These are phyloP conservation scores for Boletus rubescentipes DNA, from an alignment of 768 basidiomycete genomes.

Conservation along the genomic window DNA sequence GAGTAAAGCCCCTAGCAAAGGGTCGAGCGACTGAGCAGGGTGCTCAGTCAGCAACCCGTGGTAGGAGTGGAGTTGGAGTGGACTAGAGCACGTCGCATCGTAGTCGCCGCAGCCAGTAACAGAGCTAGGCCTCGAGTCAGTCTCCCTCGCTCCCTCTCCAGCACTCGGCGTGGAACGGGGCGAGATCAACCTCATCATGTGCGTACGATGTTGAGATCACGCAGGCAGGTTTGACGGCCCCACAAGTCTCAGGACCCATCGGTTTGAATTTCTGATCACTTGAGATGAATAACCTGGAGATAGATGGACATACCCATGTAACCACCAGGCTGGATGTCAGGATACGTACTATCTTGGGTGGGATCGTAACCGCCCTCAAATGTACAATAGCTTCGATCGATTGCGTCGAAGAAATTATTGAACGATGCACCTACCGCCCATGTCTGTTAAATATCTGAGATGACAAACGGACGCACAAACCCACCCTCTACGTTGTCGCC, in stretches of 20 bases:
- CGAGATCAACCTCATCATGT: slow-evolving; percentile 38
- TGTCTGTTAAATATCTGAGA: not conserved
- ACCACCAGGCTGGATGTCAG: slow-evolving; percentile 20
- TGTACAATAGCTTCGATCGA: slow-evolving; percentile 38
- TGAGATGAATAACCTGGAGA: not conserved
- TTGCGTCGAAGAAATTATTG: slow-evolving; percentile 39
- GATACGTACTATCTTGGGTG: slow-evolving; percentile 26
- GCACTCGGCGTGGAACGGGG: slow-evolving; percentile 36
- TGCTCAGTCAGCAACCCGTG: too few species aligned
- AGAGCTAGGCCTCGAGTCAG: too few species aligned
- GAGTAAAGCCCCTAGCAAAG: too few species aligned
- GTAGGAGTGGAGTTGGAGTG: too few species aligned
- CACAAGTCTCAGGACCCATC: slow-evolving; percentile 33
- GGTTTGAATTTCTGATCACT: not conserved
- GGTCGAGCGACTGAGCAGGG: too few species aligned
- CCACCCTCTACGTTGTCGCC: slow-evolving; percentile 29
- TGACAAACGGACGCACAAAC: not conserved
- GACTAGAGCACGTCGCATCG: too few species aligned
- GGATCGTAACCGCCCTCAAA: slow-evolving; percentile 38
- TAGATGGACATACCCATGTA: slow-evolving; percentile 16
- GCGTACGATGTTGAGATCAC: slow-evolving; percentile 47
- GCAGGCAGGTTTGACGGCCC: slow-evolving; percentile 38
- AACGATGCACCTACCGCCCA: slow-evolving; percentile 32
- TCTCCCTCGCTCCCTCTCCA: too few species aligned
- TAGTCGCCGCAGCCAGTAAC: too few species aligned